Base-by-base conservation (phyloP, 2,329 filamentous ascomycete species). In the Xylariales sp. region DNA sequence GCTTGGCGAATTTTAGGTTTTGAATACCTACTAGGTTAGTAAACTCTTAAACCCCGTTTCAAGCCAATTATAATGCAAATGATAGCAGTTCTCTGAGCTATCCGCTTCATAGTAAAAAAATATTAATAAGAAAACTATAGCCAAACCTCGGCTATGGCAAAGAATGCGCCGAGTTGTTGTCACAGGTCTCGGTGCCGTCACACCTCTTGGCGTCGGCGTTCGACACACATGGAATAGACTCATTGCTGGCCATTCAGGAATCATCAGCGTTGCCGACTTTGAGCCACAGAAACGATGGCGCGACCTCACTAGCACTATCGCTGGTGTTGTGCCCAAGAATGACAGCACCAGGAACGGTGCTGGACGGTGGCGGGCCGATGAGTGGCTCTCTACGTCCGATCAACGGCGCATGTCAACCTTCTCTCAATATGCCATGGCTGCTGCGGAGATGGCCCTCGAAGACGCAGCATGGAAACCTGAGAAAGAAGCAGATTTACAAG, bases 401-500 rank as follows among this genome's bases (percentile, higher is more conserved):
- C 84, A 87, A 76, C 88, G 94, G 4, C 91, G 93, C 76, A 97
- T 97, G 90, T 94, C 96, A n/a, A 86, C 84, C 30, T 98, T 98
- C 78, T 88, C 94, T 3, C 94, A 98, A 79, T 98, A 97, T 82
- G 95, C 94, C 14, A 86, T 97, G 76, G 93, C 92, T 12, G 93
- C 94, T 2, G 87, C 93, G 0, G 88, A 93, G 58, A 96, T 98
- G 86, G 96, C 96, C 0, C 83, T 99, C 59, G 81, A 87, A 34
- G 93, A 98, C 83, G 91, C 95, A 0, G 89, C 86, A 1, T 97
- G 94, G 93, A 83, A 86, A 56, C 89, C 91, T 0, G 82, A 81
- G 5, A 80, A 77, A 4, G 83, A 85, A 18, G 85, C 89, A 30
- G 88, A 94, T 65, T 85, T 87, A 30, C 92, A 97, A 76, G 85